Evolutionary conservation across 2,329 filamentous ascomycete species (phyloP).

Genomic region (Boeremia exigua): DNA sequence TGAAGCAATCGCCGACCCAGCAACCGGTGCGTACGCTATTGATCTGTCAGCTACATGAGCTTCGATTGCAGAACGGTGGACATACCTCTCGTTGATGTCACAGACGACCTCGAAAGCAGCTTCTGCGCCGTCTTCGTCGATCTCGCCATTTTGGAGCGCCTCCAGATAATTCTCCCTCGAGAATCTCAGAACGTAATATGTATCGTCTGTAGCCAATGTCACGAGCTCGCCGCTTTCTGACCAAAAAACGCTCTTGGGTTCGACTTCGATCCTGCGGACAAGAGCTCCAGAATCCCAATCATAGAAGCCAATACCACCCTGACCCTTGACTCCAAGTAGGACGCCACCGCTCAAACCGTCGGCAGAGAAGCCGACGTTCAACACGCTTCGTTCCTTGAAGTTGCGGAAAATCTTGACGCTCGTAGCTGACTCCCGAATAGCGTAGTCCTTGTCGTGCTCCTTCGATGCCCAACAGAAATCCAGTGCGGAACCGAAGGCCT

Average conservation of each 20-base stretch:
- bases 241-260: conserved; percentile 83
- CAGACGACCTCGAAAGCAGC: conserved; percentile 95
- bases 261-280: conserved; percentile 88
- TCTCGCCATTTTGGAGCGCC: conserved; percentile 79
- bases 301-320: conserved; percentile 93
- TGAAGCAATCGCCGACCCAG: conserved; percentile 99
- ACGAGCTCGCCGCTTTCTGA: conserved; percentile 95
- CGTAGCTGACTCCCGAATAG: conserved; percentile 91
- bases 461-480: conserved; percentile 98
- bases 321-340: conserved; percentile 90
- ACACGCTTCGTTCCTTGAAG: conserved; percentile 90
- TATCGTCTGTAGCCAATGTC: conserved; percentile 90
- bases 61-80: not conserved
- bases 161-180: conserved; percentile 87
- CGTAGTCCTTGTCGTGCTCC: conserved; percentile 98
- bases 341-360: conserved; percentile 90
- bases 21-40: conserved; percentile 85
- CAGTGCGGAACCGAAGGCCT: conserved; percentile 91
- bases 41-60: conserved; percentile 14
- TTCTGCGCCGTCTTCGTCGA: conserved; percentile 92
- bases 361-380: conserved; percentile 94
- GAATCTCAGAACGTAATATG: conserved; percentile 91
- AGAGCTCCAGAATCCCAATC: conserved; percentile 92
- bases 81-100: conserved; percentile 86
- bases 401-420: conserved; percentile 98